These are phyloP conservation scores for Neofusicoccum cordaticola DNA, from an alignment of 2,329 filamentous ascomycete genomes.

Conservation along the genomic window DNA sequence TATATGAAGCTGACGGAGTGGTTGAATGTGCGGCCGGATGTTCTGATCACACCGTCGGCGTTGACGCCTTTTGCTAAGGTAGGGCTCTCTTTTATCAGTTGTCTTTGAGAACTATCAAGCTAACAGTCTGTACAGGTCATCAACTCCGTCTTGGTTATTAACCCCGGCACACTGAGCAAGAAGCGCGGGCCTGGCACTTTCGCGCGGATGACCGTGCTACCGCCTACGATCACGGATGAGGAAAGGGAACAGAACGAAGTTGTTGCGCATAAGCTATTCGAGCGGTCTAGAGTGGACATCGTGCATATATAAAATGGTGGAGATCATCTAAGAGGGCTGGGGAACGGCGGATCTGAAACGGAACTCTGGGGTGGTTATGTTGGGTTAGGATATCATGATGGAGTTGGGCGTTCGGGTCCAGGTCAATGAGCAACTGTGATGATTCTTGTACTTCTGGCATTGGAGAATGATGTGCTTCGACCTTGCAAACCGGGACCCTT, in stretches of 20 bases:
- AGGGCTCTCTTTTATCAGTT: conserved; percentile 28
- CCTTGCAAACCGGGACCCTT: too few species aligned
- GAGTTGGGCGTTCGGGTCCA: neutral
- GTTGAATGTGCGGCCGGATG: conserved; percentile 79
- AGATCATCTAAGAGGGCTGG: neutral
- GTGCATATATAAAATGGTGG: conserved; percentile 9
- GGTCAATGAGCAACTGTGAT: neutral
- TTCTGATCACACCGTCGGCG: conserved; percentile 78
- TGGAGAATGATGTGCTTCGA: neutral
- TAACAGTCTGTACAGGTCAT: conserved; percentile 63
- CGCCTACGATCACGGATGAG: conserved; percentile 58
- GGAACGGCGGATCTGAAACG: neutral
- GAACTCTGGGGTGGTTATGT: neutral
- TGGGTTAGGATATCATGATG: neutral
- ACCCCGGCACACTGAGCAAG: conserved; percentile 85
- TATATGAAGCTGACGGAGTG: conserved; percentile 90
- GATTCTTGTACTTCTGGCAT: neutral
- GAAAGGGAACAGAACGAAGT: conserved; percentile 53
- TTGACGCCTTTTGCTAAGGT: conserved; percentile 88
- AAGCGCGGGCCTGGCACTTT: conserved; percentile 81
- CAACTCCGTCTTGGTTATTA: conserved; percentile 84
- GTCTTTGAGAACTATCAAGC: too few species aligned
- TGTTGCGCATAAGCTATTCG: conserved; percentile 73
- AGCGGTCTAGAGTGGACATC: conserved; percentile 83
- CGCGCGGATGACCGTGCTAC: conserved; percentile 72